Evolutionary conservation across 2,329 filamentous ascomycete genomes (phyloP).

Genomic region (Pseudogymnoascus verrucosus): DNA sequence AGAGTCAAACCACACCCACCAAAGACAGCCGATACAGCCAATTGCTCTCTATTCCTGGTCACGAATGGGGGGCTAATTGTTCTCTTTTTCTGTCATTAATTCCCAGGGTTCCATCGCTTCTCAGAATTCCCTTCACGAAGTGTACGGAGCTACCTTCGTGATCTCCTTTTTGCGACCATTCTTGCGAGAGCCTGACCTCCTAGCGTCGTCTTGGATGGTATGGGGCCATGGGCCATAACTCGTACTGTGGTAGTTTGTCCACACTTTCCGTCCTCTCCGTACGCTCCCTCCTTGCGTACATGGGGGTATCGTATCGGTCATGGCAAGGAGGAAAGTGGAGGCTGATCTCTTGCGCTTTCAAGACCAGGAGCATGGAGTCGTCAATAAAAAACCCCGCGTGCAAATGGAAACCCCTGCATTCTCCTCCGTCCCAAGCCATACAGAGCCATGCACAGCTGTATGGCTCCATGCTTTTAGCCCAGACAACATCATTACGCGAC

Average conservation of each 20-base stretch:
- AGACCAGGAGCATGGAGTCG: constrained; percentile 5
- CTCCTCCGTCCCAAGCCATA: constrained; percentile 2
- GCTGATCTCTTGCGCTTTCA: constrained; percentile 8
- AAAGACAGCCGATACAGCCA: neutral
- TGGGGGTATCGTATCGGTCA: constrained; percentile 5
- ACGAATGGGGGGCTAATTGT: constrained; percentile 7
- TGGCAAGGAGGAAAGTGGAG: constrained; percentile 5
- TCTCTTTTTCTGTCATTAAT: constrained; percentile 7
- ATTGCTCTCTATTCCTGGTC: neutral
- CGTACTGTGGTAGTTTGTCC: neutral
- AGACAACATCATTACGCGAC: constrained; percentile 4
- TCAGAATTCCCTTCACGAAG: constrained; percentile 3
- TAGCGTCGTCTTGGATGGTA: constrained; percentile 6
- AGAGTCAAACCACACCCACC: neutral
- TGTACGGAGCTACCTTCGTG: neutral
- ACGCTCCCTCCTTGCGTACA: neutral
- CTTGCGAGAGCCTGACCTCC: constrained; percentile 5
- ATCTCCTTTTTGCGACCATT: constrained; percentile 1
- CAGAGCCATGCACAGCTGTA: constrained; percentile 2
- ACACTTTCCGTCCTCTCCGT: neutral
- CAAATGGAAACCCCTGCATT: constrained; percentile 1
- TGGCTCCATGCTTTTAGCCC: constrained; percentile 8
- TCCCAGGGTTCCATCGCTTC: constrained; percentile 7
- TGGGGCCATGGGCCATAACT: neutral
- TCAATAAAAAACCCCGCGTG: constrained; percentile 5